Evolutionary conservation across 805 yeast species (phyloP), one percentile per base, ranked within the genome.

Genomic region (Aciculoconidium aculeatum): DNA sequence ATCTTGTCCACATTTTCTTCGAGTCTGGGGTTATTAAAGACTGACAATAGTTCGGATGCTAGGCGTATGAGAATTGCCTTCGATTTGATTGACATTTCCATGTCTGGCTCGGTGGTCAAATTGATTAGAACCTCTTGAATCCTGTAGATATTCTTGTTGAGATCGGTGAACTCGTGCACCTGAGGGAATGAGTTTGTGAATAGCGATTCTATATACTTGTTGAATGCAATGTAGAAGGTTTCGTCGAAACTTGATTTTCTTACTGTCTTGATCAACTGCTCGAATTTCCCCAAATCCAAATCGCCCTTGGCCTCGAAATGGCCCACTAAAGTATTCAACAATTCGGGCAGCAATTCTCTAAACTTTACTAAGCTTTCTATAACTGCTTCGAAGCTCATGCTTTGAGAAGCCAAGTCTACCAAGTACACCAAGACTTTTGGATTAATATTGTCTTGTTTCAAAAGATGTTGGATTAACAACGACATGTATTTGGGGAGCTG

Each of bases 111-210:
- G 28, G 26, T 12, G 27, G 11, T n/a, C n/a, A n/a, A n/a, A n/a
- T n/a, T n/a, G 12, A 28, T 29, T n/a, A 40, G 22, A 3, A 48
- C 15, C 8, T 34, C 23, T 25, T 49, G 55, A 4, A 53, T 30
- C 15, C 51, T 28, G 18, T 47, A 47, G 11, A 58, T 31, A 35
- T 46, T 58, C 29, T 43, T 39, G 15, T 61, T 57, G 24, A 42
- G 27, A 34, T 60, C 44, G 25, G 48, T 35, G 42, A 51, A 61
- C 37, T 62, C 65, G 36, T 64, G 70, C 7, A 49, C 45, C n/a
- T 35, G 31, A 0, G 67, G 67, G 12, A 46, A 46, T 4, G 35
- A 23, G 6, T 50, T 49, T 5, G 32, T 35, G 35, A 46, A 62
- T 11, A 61, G 31, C 5, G 37, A 28, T 23, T 61, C 64, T 8